Conservation (phyloP, 139 green algal genomes). For the Zygnema cylindricum region DNA sequence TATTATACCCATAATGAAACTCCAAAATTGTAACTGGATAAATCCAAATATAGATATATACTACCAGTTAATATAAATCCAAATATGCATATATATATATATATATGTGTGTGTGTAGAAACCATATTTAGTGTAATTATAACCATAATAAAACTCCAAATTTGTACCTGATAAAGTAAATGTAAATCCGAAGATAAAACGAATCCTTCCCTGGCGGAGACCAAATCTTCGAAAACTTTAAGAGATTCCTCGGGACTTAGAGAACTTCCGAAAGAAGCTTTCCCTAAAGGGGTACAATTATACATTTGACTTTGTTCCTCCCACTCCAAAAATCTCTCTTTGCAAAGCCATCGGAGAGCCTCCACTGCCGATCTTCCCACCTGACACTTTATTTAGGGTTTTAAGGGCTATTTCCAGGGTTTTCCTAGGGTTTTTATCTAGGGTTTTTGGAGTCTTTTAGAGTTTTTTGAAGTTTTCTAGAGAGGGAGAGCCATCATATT, state of each 20-base stretch:
- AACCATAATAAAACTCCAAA: neutral
- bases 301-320: constrained; percentile 12
- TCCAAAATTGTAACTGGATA: no score
- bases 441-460: no score
- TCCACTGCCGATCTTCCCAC: constrained; percentile 19
- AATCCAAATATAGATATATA: no score
- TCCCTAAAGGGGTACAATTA: constrained; percentile 35
- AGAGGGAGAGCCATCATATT: neutral
- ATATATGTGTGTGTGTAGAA: no score
- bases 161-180: constrained; percentile 51
- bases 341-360: constrained; percentile 41
- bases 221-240: constrained; percentile 50
- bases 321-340: constrained; percentile 29
- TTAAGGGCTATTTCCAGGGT: no score
- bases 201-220: constrained; percentile 37
- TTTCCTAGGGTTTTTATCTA: no score
- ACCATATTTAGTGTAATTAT: no score
- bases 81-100: no score
- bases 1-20: no score
- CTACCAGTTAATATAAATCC: no score
- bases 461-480: no score
- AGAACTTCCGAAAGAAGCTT: constrained; percentile 33
- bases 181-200: constrained; percentile 54
- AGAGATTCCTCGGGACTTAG: constrained; percentile 58
- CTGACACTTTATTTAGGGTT: no score